Percentiles rank a stretch among this genome's conserved stretches.
Conservation (phyloP, 805 yeast species). For the Cyberlindnera maritima region DNA sequence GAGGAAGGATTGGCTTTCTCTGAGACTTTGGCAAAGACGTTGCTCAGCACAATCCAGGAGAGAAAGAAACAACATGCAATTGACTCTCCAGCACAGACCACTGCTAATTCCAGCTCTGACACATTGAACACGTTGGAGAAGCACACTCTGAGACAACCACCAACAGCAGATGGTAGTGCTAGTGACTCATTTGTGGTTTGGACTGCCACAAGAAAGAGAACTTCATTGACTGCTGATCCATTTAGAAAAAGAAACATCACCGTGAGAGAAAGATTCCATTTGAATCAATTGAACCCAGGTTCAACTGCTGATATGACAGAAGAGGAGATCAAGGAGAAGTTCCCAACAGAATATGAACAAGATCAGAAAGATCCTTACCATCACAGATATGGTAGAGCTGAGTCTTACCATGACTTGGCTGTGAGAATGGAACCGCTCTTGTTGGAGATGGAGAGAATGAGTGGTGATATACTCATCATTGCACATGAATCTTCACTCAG, state of each 20-base stretch:
- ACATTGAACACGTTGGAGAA: conserved; percentile 17
- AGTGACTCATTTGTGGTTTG: conserved; percentile 77
- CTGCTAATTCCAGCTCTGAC: conserved; percentile 18
- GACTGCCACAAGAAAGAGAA: conserved; percentile 89
- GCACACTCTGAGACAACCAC: conserved; percentile 34
- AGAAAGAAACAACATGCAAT: conserved; percentile 22
- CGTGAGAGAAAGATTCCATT: conserved; percentile 73
- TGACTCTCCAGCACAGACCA: conserved; percentile 6
- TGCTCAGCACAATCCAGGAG: conserved; percentile 36
- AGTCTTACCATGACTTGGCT: conserved; percentile 94
- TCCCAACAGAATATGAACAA: conserved; percentile 67
- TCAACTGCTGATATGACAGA: conserved; percentile 67
- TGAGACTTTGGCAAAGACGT: conserved; percentile 54
- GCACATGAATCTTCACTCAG: conserved; percentile 91
- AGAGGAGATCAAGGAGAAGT: conserved; percentile 55
- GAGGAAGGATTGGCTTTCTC: conserved; percentile 73
- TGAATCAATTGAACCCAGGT: conserved; percentile 89
- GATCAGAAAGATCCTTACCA: conserved; percentile 83
- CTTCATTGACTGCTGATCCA: conserved; percentile 72
- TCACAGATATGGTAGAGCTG: conserved; percentile 87
- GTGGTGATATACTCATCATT: conserved; percentile 81
- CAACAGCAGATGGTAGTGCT: conserved; percentile 52
- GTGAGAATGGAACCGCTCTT: conserved; percentile 90
- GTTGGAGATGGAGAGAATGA: conserved; percentile 89
- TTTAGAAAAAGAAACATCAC: conserved; percentile 62